Base-by-base conservation (phyloP, 768 basidiomycete genomes). In the Infundibulicybe gibba region DNA sequence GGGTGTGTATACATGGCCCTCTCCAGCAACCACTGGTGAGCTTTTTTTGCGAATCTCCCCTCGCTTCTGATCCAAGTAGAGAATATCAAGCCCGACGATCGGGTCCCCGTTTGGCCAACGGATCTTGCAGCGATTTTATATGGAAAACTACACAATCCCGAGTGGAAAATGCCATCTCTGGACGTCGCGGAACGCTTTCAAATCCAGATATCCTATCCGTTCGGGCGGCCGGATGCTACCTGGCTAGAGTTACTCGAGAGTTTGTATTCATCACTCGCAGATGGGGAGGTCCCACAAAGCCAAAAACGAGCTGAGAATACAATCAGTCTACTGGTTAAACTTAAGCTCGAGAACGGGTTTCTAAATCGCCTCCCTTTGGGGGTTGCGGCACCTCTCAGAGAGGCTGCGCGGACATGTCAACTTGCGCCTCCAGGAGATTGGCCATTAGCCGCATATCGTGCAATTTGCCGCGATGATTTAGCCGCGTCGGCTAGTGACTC, bases 321-420 rank as follows among this genome's bases (percentile, higher is more conserved):
- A 0, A 70, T 90, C 19, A 67, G 68, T 16, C 64, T 72, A 10
- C 76, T 87, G 64, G 74, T 88, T 13, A 61, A 68, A 2, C 65
- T 72, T 6, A 61, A 71, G 5, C 63, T 74, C 17, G 76, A 75
- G 3, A 59, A 66, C 5, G 69, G 74, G 11, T 72, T 82, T 42
- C 55, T 89, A 35, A 70, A 77, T 45, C 64, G 67, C 15, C 61
- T 93, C 14, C 83, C 89, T 1, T 60, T 90, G 10, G 88, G 89
- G 0, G 70, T 90, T 21, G 78, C 84, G 1, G 76, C 84, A 0
- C 94, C 95, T 1, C 66, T 98, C 4, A 70, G 85, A 44, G 97
- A 98, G 61, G 90, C 88, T 1, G 72, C 87, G n/a, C 69, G 91
- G 50, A 83, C 85, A 8, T 92, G 90, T 50, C 93, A 95, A 59